Evolutionary conservation across 129 eudicot species (phyloP).

Genomic region (Flaveria robusta): DNA sequence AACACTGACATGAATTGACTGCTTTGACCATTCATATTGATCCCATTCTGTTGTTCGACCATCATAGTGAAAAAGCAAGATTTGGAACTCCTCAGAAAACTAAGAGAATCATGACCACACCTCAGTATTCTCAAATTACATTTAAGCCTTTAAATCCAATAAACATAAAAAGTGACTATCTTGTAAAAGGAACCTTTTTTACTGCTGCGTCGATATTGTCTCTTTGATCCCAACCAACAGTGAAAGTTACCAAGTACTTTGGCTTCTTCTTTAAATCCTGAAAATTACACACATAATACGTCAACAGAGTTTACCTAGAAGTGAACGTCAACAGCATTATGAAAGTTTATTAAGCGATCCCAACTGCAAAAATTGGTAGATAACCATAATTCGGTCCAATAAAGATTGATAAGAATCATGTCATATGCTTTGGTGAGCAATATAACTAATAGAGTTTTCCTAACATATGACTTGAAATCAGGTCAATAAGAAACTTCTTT

Average conservation of each 20-base stretch:
- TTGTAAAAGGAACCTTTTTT: conserved; percentile 34
- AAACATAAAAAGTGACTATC: not conserved
- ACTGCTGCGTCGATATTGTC: conserved; percentile 45
- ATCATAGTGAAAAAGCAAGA: conserved; percentile 53
- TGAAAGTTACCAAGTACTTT: conserved; percentile 48
- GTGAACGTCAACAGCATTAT: not conserved
- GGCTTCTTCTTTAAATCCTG: conserved; percentile 44
- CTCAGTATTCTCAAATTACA: conserved; percentile 30
- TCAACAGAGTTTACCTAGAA: not conserved
- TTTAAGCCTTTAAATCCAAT: conserved; percentile 8
- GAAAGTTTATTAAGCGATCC: not conserved
- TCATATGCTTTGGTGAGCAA: not conserved
- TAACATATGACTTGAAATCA: not conserved
- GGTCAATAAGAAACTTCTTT: not conserved
- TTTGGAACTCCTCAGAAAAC: conserved; percentile 48
- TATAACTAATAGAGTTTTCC: not conserved
- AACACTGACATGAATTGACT: conserved; percentile 45
- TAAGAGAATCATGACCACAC: conserved; percentile 18
- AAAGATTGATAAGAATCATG: not conserved
- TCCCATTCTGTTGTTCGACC: conserved; percentile 40
- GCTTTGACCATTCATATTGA: conserved; percentile 50
- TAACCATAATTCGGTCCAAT: not conserved
- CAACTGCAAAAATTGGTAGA: not conserved
- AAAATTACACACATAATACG: conserved; percentile 13
- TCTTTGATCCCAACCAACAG: conserved; percentile 47